Evolutionary conservation across 495 filamentous ascomycete genomes (phyloP).

Genomic region (Penicillium canescens): DNA sequence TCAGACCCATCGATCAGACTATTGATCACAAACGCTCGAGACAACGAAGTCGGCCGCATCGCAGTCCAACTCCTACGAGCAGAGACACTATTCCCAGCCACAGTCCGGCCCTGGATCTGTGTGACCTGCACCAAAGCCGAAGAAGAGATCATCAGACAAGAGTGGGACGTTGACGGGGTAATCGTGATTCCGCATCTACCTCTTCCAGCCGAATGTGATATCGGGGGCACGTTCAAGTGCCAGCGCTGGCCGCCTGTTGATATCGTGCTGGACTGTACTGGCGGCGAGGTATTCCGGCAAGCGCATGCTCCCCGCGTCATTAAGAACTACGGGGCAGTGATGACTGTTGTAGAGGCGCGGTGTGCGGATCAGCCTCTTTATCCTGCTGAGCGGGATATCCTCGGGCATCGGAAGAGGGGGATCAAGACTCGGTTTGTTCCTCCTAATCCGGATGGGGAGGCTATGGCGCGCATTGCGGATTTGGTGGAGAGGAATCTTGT

Average conservation of each 20-base stretch:
- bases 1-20: slow-evolving; percentile 22
- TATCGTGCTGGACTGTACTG: slow-evolving; percentile 41
- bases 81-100: slow-evolving; percentile 30
- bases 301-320: slow-evolving; percentile 35
- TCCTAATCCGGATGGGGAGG: slow-evolving; percentile 36
- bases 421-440: slow-evolving; percentile 38
- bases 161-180: slow-evolving; percentile 34
- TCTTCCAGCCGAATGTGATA: slow-evolving; percentile 24
- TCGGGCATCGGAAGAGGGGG: slow-evolving; percentile 22
- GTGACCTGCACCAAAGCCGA: slow-evolving; percentile 37
- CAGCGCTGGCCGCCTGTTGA: slow-evolving; percentile 38
- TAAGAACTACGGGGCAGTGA: slow-evolving; percentile 33
- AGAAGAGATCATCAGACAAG: slow-evolving; percentile 20
- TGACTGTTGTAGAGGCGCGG: slow-evolving; percentile 37
- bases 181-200: slow-evolving; percentile 29
- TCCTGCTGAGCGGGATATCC: slow-evolving; percentile 14
- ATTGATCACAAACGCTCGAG: slow-evolving; percentile 39
- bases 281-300: slow-evolving; percentile 31
- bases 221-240: slow-evolving; percentile 31
- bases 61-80: slow-evolving; percentile 38
- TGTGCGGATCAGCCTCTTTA: slow-evolving; percentile 18
- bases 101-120: slow-evolving; percentile 39
- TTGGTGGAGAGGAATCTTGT: slow-evolving; percentile 35
- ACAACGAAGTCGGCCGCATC: slow-evolving; percentile 40
- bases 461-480: slow-evolving; percentile 30